Conservation (phyloP, 768 basidiomycete species). For the Lactarius sanguifluus region DNA sequence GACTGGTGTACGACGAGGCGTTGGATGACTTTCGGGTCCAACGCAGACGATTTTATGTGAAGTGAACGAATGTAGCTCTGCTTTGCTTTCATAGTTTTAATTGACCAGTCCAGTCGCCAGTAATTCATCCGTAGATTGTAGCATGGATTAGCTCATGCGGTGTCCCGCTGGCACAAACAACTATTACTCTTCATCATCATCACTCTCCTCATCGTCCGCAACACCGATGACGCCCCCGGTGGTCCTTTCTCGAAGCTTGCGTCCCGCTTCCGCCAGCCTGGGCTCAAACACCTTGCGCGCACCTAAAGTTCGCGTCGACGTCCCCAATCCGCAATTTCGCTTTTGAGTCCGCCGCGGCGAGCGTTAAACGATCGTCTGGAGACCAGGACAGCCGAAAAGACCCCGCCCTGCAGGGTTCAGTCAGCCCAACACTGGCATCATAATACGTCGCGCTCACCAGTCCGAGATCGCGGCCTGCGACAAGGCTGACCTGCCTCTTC, state of each 20-base stretch:
- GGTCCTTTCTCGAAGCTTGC: constrained; percentile 60
- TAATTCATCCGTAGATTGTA: constrained; percentile 23
- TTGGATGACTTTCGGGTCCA: constrained; percentile 84
- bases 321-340: constrained; percentile 97
- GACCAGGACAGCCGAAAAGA: constrained; percentile 88
- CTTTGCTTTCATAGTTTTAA: constrained; percentile 11
- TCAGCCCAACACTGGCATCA: constrained; percentile 2
- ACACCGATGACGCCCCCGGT: constrained; percentile 68
- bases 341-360: constrained; percentile 93
- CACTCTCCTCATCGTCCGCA: constrained; percentile 64
- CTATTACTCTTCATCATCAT: constrained; percentile 44
- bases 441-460: constrained; percentile 54
- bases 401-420: constrained; percentile 70
- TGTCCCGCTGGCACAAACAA: not conserved
- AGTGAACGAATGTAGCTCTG: constrained; percentile 30
- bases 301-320: constrained; percentile 78
- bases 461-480: constrained; percentile 85
- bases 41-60: constrained; percentile 70
- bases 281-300: constrained; percentile 79
- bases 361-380: constrained; percentile 85
- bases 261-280: constrained; percentile 74
- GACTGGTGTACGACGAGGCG: constrained; percentile 77
- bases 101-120: constrained; percentile 21
- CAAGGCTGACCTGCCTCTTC: constrained; percentile 77
- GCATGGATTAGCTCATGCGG: not conserved